Evolutionary conservation across 192 early-diverging fungal genomes (phyloP).

Genomic region (Backusella circina): DNA sequence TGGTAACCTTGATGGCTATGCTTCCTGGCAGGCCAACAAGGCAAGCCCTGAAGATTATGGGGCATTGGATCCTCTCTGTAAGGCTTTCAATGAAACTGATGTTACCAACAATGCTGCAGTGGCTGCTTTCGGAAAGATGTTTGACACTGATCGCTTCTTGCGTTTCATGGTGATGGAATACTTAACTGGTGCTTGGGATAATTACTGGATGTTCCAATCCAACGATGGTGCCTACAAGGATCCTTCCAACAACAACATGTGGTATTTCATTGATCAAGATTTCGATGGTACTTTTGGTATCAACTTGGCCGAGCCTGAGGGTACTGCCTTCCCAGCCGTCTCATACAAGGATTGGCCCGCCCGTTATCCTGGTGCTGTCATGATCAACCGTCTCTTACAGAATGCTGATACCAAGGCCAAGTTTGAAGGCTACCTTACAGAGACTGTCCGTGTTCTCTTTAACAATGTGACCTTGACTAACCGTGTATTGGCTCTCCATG

Average conservation of each 20-base stretch:
- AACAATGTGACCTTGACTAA: slow-evolving; percentile 48
- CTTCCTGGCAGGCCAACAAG: slow-evolving; percentile 25
- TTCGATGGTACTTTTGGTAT: slow-evolving; percentile 51
- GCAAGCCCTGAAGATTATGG: slow-evolving; percentile 21
- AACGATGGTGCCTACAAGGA: slow-evolving; percentile 48
- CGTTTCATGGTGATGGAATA: slow-evolving; percentile 50
- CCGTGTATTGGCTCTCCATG: slow-evolving; percentile 40
- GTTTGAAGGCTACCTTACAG: slow-evolving; percentile 44
- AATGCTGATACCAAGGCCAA: slow-evolving; percentile 29
- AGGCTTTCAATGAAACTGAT: slow-evolving; percentile 27
- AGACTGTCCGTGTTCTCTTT: slow-evolving; percentile 41
- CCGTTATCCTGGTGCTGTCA: slow-evolving; percentile 32
- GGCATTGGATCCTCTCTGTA: slow-evolving; percentile 30
- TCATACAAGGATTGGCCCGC: slow-evolving; percentile 38
- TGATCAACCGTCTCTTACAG: slow-evolving; percentile 45
- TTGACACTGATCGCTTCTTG: slow-evolving; percentile 38
- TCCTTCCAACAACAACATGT: slow-evolving; percentile 27
- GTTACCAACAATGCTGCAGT: slow-evolving; percentile 26
- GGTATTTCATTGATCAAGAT: slow-evolving; percentile 47
- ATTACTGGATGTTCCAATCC: slow-evolving; percentile 43
- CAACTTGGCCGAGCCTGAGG: slow-evolving; percentile 26
- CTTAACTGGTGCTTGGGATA: slow-evolving; percentile 45
- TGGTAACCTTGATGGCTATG: slow-evolving; percentile 25
- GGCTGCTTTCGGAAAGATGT: slow-evolving; percentile 23
- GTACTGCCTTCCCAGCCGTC: slow-evolving; percentile 12